These are phyloP conservation scores for Mentha longifolia DNA, from an alignment of 257 asterid genomes.

Conservation along the genomic window DNA sequence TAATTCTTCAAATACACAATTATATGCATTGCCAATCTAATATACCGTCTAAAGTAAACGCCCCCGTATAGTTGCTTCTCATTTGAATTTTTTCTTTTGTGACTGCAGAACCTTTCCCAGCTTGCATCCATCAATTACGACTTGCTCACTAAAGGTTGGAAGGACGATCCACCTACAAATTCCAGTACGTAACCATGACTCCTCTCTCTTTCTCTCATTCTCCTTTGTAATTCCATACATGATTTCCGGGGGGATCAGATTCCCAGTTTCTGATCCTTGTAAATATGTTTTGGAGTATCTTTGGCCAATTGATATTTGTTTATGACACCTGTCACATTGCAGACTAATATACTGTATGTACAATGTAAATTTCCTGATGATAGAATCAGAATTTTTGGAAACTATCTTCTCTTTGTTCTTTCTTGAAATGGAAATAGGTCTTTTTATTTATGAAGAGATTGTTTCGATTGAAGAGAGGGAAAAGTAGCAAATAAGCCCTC, in stretches of 20 bases:
- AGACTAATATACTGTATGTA: conserved; percentile 20
- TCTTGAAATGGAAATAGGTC: conserved; percentile 1
- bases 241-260: conserved; percentile 14
- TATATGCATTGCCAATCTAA: no score
- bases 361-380: conserved; percentile 28
- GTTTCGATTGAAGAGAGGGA: no score
- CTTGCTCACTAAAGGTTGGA: conserved; percentile 84
- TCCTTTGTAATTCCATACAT: conserved; percentile 7
- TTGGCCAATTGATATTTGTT: conserved; percentile 21
- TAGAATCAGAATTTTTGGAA: conserved; percentile 28
- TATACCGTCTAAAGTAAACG: no score
- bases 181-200: conserved; percentile 45
- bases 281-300: conserved; percentile 44
- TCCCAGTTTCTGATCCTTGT: conserved; percentile 40
- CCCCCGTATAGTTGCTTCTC: conserved; percentile 10
- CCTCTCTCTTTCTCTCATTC: not conserved
- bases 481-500: no score
- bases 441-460: not conserved
- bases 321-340: not conserved
- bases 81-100: conserved; percentile 14
- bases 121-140: conserved; percentile 96
- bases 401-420: not conserved
- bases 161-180: conserved; percentile 71
- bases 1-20: no score
- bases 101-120: conserved; percentile 87